phyloP scores from a whole-genome alignment of 208 protist genomes.

The Leishmania lainsoni region DNA sequence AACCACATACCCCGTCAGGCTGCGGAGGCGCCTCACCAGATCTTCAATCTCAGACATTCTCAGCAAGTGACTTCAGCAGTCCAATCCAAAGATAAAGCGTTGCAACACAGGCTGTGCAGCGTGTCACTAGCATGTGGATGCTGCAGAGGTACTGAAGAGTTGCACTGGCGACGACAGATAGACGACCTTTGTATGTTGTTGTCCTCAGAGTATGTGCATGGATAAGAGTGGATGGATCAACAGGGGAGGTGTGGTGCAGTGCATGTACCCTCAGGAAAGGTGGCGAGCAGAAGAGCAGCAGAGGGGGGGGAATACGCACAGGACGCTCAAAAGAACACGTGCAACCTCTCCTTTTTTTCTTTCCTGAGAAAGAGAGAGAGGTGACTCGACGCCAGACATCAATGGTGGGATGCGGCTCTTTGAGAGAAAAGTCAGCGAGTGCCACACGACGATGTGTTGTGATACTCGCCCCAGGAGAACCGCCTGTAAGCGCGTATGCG shows the following conservation, averaged over 20 bases:
- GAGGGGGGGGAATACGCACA: neutral
- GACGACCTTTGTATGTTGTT: neutral
- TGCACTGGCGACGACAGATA: neutral
- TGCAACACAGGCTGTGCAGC: neutral
- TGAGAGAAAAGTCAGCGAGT: neutral
- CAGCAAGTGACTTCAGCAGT: too few relatives aligned
- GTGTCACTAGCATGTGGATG: neutral
- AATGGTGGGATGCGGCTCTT: neutral
- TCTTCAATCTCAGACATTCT: conserved; percentile 49
- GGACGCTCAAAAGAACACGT: neutral
- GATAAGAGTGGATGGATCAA: neutral
- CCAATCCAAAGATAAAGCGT: too few relatives aligned
- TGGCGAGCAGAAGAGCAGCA: neutral
- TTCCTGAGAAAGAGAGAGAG: neutral
- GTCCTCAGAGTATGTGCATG: neutral
- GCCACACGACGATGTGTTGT: neutral
- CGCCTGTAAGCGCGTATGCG: neutral
- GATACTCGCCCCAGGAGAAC: neutral
- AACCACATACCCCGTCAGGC: conserved; percentile 59
- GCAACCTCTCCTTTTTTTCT: neutral
- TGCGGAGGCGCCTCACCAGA: conserved; percentile 70
- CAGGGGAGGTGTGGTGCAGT: neutral
- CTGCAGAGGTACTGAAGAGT: neutral
- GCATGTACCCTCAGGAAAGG: neutral
- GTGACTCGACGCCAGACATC: neutral